Percentiles rank a stretch among this genome's conserved stretches.
Evolutionary conservation across 2,329 filamentous ascomycete species (phyloP).

Genomic region (Plectosphaerella sp.): DNA sequence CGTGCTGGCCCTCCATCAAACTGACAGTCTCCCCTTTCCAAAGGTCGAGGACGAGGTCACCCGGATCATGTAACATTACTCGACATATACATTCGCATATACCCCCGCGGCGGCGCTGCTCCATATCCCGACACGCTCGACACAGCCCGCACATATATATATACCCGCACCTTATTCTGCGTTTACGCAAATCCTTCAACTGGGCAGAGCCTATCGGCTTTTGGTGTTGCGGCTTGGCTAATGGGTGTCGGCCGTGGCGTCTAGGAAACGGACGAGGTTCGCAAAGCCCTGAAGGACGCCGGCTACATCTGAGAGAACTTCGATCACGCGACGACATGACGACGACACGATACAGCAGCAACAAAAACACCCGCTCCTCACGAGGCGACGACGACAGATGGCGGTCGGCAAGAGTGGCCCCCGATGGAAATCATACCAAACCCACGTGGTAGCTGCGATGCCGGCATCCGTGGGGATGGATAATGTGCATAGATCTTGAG

Average conservation of each 20-base stretch:
- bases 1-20: conserved; percentile 13
- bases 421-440: conserved; percentile 1
- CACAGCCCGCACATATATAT: too few relatives aligned
- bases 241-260: conserved; percentile 13
- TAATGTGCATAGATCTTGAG: conserved; percentile 39
- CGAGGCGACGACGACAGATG: background rate
- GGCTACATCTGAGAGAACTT: conserved; percentile 32
- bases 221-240: conserved; percentile 14
- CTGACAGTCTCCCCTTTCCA: conserved; percentile 45
- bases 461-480: conserved; percentile 13
- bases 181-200: too few relatives aligned
- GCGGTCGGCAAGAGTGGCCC: background rate
- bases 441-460: conserved; percentile 2
- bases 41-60: conserved; percentile 89
- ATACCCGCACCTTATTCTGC: background rate
- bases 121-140: too few relatives aligned
- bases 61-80: conserved; percentile 70
- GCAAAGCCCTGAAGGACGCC: conserved; percentile 28
- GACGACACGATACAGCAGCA: background rate
- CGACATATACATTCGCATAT: background rate
- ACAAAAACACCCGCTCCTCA: background rate
- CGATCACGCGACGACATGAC: background rate
- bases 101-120: conserved; percentile 1
- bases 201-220: background rate
- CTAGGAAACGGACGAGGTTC: conserved; percentile 29